Evolutionary conservation across 2,329 filamentous ascomycete species (phyloP), one percentile per base, ranked within the genome.

Genomic region (Didymella glomerata): DNA sequence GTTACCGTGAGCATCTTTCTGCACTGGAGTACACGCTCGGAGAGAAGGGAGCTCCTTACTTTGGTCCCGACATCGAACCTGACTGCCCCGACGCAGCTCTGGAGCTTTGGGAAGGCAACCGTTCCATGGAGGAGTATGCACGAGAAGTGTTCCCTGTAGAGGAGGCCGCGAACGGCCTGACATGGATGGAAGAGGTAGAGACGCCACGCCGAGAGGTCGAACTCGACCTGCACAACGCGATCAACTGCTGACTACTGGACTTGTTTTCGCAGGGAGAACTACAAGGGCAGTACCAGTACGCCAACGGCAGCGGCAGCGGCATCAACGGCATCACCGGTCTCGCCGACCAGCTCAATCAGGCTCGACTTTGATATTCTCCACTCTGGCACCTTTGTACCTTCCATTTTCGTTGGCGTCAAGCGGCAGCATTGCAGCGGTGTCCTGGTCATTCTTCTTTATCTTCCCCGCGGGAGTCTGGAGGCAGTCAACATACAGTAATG

Each of bases 101-200:
- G 62, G 85, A 90, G 68, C 81, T 99, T 24, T 98, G 95, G 95
- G 92, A 96, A 74, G 95, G 93, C 4, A 92, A 92, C 66, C 85
- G 95, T 54, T 91, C 92, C 28, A 85, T 98, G 67, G 93, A 97
- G 74, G 95, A 98, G 78, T 99, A 98, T 76, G 94, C 94, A 1
- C 85, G 91, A 48, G 95, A 98, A 76, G 93, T 96, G 27, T 98
- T 98, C 70, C 92, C 92, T 0, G 85, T 97, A 13, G 95, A 99
- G 77, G 95, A 99, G 79, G 90, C 93, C 68, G 92, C 93, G 30
- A 98, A 98, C 75, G 94, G 94, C 5, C 80, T 95, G 72, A 92
- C 90, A 16, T 99, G 95, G 95, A 98, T 97, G 94, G 80, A 82
- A 62, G 82, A 84, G 74, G 77, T 79, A 64, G 74, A 76, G 61